phyloP scores from a whole-genome alignment of 1,139 yeast genomes.

The Geotrichum histeridarum region DNA sequence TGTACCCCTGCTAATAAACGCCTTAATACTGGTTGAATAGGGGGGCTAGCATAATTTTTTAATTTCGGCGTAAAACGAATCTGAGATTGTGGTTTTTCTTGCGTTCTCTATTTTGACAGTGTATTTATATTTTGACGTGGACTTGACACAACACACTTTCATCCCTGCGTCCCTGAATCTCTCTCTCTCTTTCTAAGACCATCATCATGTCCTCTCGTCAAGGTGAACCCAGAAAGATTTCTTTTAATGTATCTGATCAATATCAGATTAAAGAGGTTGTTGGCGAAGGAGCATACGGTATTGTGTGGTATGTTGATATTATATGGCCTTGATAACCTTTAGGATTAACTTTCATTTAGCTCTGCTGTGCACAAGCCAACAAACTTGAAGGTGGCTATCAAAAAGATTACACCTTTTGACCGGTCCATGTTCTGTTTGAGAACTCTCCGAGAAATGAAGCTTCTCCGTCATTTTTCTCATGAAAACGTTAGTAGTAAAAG shows the following conservation, averaged over 20 bases:
- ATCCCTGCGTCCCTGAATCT: neutral
- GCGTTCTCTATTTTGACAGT: neutral
- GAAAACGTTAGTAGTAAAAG: conserved; percentile 60
- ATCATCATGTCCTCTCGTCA: conserved; percentile 6
- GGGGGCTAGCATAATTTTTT: too few species aligned
- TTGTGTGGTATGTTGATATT: conserved; percentile 75
- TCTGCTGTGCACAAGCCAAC: conserved; percentile 87
- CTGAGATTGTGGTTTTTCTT: too few species aligned
- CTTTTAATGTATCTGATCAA: conserved; percentile 83
- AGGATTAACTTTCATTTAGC: conserved; percentile 18
- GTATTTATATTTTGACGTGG: neutral
- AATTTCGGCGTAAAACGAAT: too few species aligned
- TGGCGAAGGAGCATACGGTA: conserved; percentile 99
- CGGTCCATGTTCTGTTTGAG: conserved; percentile 86
- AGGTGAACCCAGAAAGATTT: conserved; percentile 44
- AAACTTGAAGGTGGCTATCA: conserved; percentile 86
- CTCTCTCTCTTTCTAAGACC: neutral
- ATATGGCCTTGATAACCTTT: conserved; percentile 16
- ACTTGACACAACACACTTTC: neutral
- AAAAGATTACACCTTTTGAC: conserved; percentile 90
- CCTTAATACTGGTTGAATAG: too few species aligned
- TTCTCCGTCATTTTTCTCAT: conserved; percentile 80
- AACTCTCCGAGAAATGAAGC: conserved; percentile 82
- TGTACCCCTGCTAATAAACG: too few species aligned
- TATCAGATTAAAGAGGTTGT: conserved; percentile 79